phyloP scores from a whole-genome alignment of 768 basidiomycete genomes.

The Lyophyllum decastes region DNA sequence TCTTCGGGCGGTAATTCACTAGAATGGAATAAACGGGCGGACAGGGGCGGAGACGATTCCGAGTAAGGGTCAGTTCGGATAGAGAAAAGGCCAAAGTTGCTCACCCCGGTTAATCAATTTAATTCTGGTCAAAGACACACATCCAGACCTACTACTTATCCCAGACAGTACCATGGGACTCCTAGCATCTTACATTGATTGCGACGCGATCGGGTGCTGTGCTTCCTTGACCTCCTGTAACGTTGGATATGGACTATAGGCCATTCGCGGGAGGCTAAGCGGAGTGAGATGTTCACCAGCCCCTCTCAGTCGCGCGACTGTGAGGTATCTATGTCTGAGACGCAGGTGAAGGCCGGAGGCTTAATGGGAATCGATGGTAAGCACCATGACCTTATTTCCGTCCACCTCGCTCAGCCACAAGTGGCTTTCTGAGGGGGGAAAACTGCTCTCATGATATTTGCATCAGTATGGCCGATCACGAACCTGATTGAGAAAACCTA shows the following conservation, averaged over 20 bases:
- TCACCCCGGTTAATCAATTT: background rate
- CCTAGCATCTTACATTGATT: background rate
- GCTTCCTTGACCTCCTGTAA: background rate
- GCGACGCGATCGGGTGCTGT: constrained; percentile 11
- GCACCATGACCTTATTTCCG: constrained; percentile 2
- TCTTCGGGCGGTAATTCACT: background rate
- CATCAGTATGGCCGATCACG: constrained; percentile 4
- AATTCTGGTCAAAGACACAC: background rate
- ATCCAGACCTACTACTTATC: background rate
- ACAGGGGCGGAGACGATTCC: background rate
- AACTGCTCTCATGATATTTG: background rate
- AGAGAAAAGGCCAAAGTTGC: background rate
- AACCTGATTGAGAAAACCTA: background rate
- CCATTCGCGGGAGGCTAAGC: background rate
- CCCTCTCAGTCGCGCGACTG: background rate
- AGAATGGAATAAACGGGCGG: background rate
- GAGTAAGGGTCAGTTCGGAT: background rate
- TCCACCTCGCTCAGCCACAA: background rate
- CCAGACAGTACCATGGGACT: background rate
- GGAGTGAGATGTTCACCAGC: background rate
- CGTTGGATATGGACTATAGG: background rate
- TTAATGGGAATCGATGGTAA: background rate
- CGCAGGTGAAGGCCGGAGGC: background rate
- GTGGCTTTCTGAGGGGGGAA: background rate
- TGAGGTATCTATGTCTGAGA: background rate